phyloP scores from a whole-genome alignment of 768 basidiomycete genomes.

The Pseudohyphozyma bogoriensis region DNA sequence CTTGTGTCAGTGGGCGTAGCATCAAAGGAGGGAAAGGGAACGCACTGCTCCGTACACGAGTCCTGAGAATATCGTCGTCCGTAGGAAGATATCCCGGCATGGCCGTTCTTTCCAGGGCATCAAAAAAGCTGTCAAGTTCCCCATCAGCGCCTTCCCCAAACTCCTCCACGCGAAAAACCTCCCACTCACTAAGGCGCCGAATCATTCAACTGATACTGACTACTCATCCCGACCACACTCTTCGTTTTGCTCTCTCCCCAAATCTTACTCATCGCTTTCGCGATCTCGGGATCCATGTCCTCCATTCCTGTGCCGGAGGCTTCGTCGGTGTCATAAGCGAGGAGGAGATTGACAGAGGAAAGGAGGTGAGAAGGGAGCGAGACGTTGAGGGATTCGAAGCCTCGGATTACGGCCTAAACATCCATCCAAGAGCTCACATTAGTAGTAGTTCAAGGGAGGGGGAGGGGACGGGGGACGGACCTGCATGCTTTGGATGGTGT shows the following conservation, averaged over 20 bases:
- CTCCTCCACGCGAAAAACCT: background rate
- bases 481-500: constrained; percentile 86
- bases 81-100: constrained; percentile 58
- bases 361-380: background rate
- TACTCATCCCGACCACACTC: background rate
- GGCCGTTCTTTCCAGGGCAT: background rate
- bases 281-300: background rate
- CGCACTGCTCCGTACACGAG: constrained; percentile 91
- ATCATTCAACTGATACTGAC: constrained; percentile 17
- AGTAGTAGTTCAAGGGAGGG: background rate
- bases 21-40: too few species aligned
- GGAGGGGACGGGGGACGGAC: constrained; percentile 29
- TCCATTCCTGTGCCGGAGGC: background rate
- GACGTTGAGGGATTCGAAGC: background rate
- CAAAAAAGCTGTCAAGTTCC: background rate
- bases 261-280: constrained; percentile 4
- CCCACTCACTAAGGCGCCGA: constrained; percentile 10
- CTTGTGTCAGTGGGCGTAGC: too few species aligned
- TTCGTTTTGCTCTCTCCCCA: constrained; percentile 5
- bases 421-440: too few species aligned
- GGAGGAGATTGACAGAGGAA: background rate
- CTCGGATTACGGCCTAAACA: constrained; percentile 11
- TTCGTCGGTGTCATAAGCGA: constrained; percentile 1
- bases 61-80: constrained; percentile 88
- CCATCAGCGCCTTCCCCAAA: too few species aligned